These are phyloP conservation scores for Backusella tarrabulga DNA, from an alignment of 192 early-diverging fungal species.

Conservation along the genomic window DNA sequence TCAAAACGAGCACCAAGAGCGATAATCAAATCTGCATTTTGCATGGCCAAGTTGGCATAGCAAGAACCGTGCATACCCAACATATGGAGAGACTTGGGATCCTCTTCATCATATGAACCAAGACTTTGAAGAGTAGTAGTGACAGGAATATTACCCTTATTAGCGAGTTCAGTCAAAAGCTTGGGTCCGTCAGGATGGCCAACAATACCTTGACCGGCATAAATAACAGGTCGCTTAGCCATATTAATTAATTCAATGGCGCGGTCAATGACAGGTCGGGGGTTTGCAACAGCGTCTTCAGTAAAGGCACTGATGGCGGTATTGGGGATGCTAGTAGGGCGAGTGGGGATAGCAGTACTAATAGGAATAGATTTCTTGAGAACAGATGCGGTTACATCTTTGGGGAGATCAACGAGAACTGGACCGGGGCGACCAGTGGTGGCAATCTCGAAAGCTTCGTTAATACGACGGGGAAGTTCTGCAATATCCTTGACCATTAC, in stretches of 20 bases:
- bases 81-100: slow-evolving; percentile 93
- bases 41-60: slow-evolving; percentile 98
- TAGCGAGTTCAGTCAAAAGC: slow-evolving; percentile 80
- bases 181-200: slow-evolving; percentile 78
- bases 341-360: slow-evolving; percentile 68
- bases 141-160: slow-evolving; percentile 91
- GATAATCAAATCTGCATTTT: slow-evolving; percentile 92
- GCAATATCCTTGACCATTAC: slow-evolving; percentile 96
- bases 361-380: slow-evolving; percentile 82
- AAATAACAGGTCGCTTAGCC: slow-evolving; percentile 91
- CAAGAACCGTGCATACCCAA: slow-evolving; percentile 98
- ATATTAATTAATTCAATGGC: slow-evolving; percentile 85
- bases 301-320: slow-evolving; percentile 48
- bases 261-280: slow-evolving; percentile 57
- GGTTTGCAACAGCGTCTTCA: slow-evolving; percentile 40
- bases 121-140: slow-evolving; percentile 95
- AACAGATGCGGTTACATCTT: slow-evolving; percentile 93
- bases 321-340: slow-evolving; percentile 56
- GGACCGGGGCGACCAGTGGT: slow-evolving; percentile 94
- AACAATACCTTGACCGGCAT: slow-evolving; percentile 93
- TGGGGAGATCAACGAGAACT: slow-evolving; percentile 96
- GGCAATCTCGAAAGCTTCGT: slow-evolving; percentile 97
- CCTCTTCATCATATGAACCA: slow-evolving; percentile 91
- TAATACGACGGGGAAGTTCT: slow-evolving; percentile 95
- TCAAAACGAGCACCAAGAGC: slow-evolving; percentile 97